Evolutionary conservation across 305 asterid genomes (phyloP), one percentile per base, ranked within the genome.

Genomic region (Rubia occidens): DNA sequence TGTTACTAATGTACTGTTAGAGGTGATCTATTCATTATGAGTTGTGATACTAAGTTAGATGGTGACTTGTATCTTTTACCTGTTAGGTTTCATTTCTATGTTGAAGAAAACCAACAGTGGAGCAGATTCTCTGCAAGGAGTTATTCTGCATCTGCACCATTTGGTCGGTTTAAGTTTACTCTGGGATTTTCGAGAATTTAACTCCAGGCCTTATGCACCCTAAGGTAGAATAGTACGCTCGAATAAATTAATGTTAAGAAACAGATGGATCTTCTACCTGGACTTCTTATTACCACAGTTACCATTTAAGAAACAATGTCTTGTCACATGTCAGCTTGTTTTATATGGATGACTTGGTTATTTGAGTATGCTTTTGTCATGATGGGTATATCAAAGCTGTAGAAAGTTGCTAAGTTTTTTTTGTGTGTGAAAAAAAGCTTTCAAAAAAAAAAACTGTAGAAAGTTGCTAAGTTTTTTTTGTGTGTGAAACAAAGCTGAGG

Each of bases 191-290:
- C 66, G 59, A 72, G 71, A 54, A 64, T 55, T 54, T 59, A 54
- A 72, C 70, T 71, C 45, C 21, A 88, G 95, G 87, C 95, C 97
- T 88, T 94, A 86, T 87, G 92, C 95, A 87, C 97, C 96, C 96
- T 85, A 88, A 90, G 96, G 94, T 89, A 89, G 90, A 89, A 17
- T 51, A 86, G 87, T 96, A 90, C 86, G 72, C 74, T 67, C 24
- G 21, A 51, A 51, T 17, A 51, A 51, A 15, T 18, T 51, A 51
- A 56, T 18, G 35, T 3, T 26, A 20, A 18, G 35, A 56, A 10
- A 20, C 61, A 20, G 21, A 56, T 21, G 15, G 21, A 56, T 11
- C 61, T 56, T 20, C 61, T 21, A 21, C 9, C 1, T 56, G 21
- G 61, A 8, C 21, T 56, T 56, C 58, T 6, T 17, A 17, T 17